These are phyloP conservation scores for Botrytis aclada DNA, from an alignment of 2,329 filamentous ascomycete genomes.

Conservation along the genomic window DNA sequence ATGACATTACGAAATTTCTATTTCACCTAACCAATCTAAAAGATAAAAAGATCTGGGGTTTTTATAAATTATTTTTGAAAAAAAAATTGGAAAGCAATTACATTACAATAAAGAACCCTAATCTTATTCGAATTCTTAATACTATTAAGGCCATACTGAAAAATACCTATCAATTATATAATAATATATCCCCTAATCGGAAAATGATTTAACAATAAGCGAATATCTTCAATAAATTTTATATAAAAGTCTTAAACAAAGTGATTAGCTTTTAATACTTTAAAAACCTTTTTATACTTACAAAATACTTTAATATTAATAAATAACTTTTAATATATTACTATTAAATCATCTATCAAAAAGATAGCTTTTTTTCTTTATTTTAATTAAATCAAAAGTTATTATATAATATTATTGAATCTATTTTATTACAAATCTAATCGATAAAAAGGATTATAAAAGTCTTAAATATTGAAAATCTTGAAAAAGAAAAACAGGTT, in stretches of 20 bases:
- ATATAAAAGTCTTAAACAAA: too few species aligned
- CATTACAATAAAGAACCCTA: constrained; percentile 16
- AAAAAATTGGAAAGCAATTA: constrained; percentile 13
- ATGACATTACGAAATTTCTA: constrained; percentile 17
- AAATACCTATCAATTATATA: too few species aligned
- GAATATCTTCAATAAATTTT: too few species aligned
- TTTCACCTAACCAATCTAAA: constrained; percentile 10
- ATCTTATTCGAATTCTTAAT: constrained; percentile 21
- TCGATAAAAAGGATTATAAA: constrained; percentile 22
- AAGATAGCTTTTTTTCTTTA: too few species aligned
- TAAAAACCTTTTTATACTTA: too few species aligned
- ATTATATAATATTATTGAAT: constrained; percentile 14
- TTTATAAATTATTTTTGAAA: constrained; percentile 22
- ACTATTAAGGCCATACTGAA: too few species aligned
- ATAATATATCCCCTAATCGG: too few species aligned
- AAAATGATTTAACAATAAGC: too few species aligned
- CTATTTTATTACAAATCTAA: constrained; percentile 10
- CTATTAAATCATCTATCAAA: too few species aligned
- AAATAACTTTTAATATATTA: too few species aligned
- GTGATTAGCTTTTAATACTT: too few species aligned
- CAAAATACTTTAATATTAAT: too few species aligned
- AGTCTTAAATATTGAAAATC: constrained; percentile 17
- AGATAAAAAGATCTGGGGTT: constrained; percentile 22
- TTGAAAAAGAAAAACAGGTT: constrained; percentile 6
- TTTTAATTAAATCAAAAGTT: neutral